Evolutionary conservation across 306 rosid species (phyloP).

Genomic region (Sechiopsis laciniata): DNA sequence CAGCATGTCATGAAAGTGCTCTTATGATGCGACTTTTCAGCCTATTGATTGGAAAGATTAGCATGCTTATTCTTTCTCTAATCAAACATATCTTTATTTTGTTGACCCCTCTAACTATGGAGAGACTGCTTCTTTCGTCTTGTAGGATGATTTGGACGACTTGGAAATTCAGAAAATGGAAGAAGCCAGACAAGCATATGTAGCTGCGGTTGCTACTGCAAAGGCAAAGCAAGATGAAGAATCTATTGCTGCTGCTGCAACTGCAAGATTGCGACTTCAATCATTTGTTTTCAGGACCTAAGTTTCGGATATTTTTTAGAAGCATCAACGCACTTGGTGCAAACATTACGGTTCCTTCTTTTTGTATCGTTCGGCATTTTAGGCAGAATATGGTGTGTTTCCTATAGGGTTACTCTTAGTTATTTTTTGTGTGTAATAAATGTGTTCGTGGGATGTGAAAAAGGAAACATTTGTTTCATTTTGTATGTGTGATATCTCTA

Average conservation of each 20-base stretch:
- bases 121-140: conserved; percentile 21
- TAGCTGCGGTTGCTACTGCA: conserved; percentile 57
- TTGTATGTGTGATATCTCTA: conserved; percentile 11
- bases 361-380: conserved; percentile 12
- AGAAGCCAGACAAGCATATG: conserved; percentile 68
- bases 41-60: background rate
- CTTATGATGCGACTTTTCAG: background rate
- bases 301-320: conserved; percentile 16
- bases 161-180: conserved; percentile 59
- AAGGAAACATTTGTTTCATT: background rate
- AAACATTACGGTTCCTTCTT: background rate
- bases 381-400: background rate
- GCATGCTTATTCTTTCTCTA: conserved; percentile 7
- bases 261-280: conserved; percentile 62
- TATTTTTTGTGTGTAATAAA: background rate
- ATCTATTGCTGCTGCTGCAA: conserved; percentile 65
- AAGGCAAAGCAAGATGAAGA: conserved; percentile 78
- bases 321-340: background rate
- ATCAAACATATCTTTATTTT: conserved; percentile 7
- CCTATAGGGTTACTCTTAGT: background rate
- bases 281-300: conserved; percentile 46
- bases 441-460: background rate
- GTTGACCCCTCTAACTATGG: conserved; percentile 9
- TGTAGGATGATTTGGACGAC: conserved; percentile 81
- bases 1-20: background rate